A percentile compares a stretch with the other conserved stretches of the same genome.
phyloP scores from a whole-genome alignment of 495 filamentous ascomycete genomes.

The Massariosphaeria phaeospora region DNA sequence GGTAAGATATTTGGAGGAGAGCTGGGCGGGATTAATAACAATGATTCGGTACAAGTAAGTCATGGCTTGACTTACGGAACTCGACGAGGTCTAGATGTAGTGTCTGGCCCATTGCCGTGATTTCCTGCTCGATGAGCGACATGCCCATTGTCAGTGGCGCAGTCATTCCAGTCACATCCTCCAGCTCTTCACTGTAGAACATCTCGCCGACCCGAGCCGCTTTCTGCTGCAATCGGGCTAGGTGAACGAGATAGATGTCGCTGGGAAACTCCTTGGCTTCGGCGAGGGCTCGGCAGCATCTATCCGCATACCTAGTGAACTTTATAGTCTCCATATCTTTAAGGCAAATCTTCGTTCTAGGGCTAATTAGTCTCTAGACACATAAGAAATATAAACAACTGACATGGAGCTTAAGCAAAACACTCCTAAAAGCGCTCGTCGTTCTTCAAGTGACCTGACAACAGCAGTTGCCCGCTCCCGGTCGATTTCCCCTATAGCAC shows the following conservation, averaged over 20 bases:
- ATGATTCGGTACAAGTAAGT: too few species aligned
- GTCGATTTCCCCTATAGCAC: not conserved
- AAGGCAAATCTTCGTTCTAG: not conserved
- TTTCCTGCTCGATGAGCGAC: not conserved
- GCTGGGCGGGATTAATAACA: too few species aligned
- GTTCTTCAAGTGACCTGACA: not conserved
- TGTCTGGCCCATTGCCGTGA: not conserved
- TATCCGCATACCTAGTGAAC: not conserved
- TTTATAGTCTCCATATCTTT: not conserved
- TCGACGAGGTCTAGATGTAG: not conserved
- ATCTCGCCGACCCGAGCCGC: not conserved
- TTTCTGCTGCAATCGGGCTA: constrained; percentile 1
- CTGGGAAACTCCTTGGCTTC: not conserved
- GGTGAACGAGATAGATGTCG: not conserved
- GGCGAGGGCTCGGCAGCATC: not conserved
- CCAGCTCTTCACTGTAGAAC: not conserved
- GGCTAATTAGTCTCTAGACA: not conserved
- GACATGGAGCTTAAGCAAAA: not conserved
- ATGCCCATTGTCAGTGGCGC: not conserved
- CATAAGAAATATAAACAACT: not conserved
- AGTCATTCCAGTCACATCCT: not conserved
- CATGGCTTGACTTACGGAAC: too few species aligned
- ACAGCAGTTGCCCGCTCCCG: not conserved
- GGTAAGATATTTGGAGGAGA: not conserved
- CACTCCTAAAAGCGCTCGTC: not conserved